Evolutionary conservation across 208 protist species (phyloP).

Genomic region (Wallacemonas collosoma): DNA sequence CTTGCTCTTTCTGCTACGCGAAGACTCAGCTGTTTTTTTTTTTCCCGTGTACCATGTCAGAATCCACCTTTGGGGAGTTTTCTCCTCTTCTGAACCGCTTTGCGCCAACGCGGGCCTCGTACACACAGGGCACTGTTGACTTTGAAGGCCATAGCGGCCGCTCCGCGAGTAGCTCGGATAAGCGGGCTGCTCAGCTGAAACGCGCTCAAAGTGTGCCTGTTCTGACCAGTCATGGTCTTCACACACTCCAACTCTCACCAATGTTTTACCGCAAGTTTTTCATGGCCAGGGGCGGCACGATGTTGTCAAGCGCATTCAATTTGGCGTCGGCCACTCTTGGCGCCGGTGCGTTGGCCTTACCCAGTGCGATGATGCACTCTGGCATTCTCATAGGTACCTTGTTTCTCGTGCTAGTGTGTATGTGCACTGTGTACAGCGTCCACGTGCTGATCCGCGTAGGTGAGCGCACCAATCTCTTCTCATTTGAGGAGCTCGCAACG

Average conservation of each 20-base stretch:
- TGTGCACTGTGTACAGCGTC: constrained; percentile 73
- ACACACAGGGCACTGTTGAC: constrained; percentile 21
- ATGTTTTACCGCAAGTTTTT: constrained; percentile 52
- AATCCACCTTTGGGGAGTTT: background rate
- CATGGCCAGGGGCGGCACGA: constrained; percentile 57
- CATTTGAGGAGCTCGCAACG: constrained; percentile 72
- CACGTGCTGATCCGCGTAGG: constrained; percentile 67
- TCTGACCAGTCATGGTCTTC: constrained; percentile 24
- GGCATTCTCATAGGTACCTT: constrained; percentile 44
- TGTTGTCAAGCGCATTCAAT: constrained; percentile 80
- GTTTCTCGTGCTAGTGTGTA: constrained; percentile 50
- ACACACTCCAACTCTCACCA: constrained; percentile 40
- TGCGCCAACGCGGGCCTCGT: constrained; percentile 38
- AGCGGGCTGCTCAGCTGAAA: constrained; percentile 2
- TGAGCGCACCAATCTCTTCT: constrained; percentile 51
- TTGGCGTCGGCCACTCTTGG: constrained; percentile 76
- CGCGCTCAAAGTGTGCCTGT: constrained; percentile 40
- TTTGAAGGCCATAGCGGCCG: background rate
- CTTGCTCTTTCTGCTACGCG: background rate
- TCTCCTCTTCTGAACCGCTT: constrained; percentile 8
- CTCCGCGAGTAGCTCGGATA: background rate
- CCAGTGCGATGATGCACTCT: constrained; percentile 68
- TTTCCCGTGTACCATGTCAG: constrained; percentile 1
- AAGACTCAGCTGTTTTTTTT: background rate
- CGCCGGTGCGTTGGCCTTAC: constrained; percentile 73